Evolutionary conservation across 441 rosid genomes (phyloP), one percentile per base, ranked within the genome.

Genomic region (Populus hybrid): DNA sequence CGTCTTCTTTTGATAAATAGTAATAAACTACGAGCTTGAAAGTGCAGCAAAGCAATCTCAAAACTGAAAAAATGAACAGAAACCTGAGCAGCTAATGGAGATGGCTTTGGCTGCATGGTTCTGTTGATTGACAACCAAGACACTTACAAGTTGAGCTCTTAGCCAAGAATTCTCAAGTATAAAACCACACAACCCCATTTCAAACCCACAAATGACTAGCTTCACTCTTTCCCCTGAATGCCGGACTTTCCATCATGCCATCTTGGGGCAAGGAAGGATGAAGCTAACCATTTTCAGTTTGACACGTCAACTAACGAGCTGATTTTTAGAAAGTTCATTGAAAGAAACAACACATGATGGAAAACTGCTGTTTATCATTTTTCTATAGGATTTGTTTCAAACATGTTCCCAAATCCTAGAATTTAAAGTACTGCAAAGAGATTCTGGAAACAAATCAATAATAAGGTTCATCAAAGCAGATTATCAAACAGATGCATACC

Each of bases 401-500:
- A 16, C 20, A 12, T 29, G 38, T 31, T 66, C 69, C 69, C 31
- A 26, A 14, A 64, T 64, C 9, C 68, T 64, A 64, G 68, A 64
- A 64, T 24, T 10, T 2, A 16, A 26, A 26, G 38, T 29, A 7
- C 69, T 6, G 16, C 69, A 66, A 61, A 21, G 24, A 61, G 26
- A 61, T 61, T n/a, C 21, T 2, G 33, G 33, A 31, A 66, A 26
- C 9, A 50, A 31, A 61, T 11, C 11, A 35, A 20, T 24, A 63
- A 23, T 12, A 28, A 71, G 10, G 24, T 36, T 59, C 24, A 66
- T 56, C 7, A 28, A 31, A 72, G 21, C 29, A 64, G n/a, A 50
- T 64, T 4, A 38, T 24, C 21, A 40, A 68, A 40, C 6, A 23
- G 76, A 63, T 36, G 77, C 84, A 73, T 93, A 96, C 97, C 89